phyloP scores from a whole-genome alignment of 768 basidiomycete genomes.

The Pseudohyphozyma bogoriensis region DNA sequence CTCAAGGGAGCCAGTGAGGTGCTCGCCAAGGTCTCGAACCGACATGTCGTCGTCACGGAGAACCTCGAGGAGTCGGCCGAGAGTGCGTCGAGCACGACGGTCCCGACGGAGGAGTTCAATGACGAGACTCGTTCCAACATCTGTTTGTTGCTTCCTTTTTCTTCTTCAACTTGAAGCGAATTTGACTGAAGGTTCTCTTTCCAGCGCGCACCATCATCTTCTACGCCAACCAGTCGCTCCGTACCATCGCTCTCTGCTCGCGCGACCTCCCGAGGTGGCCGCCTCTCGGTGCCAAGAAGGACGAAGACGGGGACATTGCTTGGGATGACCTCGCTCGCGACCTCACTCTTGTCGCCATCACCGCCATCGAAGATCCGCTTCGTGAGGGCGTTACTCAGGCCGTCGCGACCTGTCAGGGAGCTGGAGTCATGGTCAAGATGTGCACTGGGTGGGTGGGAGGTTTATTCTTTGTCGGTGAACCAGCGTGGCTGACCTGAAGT shows the following conservation, averaged over 20 bases:
- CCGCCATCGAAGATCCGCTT: conserved; percentile 93
- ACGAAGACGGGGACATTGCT: conserved; percentile 27
- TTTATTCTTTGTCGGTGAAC: background rate
- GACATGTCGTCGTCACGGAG: conserved; percentile 58
- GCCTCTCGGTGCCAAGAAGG: conserved; percentile 41
- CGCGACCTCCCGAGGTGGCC: conserved; percentile 81
- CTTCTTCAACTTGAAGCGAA: background rate
- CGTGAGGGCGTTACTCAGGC: conserved; percentile 81
- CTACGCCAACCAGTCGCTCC: conserved; percentile 90
- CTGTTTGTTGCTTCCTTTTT: conserved; percentile 6
- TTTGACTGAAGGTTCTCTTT: too few relatives aligned
- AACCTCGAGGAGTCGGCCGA: conserved; percentile 24
- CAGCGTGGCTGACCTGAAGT: too few relatives aligned
- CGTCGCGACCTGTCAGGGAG: conserved; percentile 72
- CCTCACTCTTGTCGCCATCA: conserved; percentile 76
- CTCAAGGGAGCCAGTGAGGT: conserved; percentile 94
- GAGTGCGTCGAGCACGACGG: conserved; percentile 29
- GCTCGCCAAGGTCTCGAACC: conserved; percentile 61
- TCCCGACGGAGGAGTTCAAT: conserved; percentile 51
- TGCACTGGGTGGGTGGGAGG: conserved; percentile 67
- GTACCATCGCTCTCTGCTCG: conserved; percentile 91
- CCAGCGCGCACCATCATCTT: conserved; percentile 76
- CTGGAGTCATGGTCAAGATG: conserved; percentile 94
- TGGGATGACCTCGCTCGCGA: conserved; percentile 60
- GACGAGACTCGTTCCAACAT: conserved; percentile 68